phyloP scores from a whole-genome alignment of 495 filamentous ascomycete genomes.

The Chlorociboria aeruginascens region DNA sequence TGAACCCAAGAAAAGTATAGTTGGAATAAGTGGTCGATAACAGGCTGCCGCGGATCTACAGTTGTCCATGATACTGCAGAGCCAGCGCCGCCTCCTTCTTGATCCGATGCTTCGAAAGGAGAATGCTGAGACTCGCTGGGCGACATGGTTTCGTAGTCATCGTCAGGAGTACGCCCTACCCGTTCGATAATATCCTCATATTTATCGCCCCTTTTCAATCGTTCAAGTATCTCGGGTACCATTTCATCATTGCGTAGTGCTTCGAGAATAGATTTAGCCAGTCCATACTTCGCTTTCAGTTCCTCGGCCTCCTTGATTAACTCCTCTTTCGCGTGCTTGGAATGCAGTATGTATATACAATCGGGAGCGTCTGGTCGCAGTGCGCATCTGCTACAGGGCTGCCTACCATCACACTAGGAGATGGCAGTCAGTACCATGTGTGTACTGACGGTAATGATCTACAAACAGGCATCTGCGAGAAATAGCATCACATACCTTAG shows the following conservation, averaged over 20 bases:
- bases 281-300: conserved; percentile 18
- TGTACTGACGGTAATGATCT: background rate
- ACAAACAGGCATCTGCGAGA: too few relatives aligned
- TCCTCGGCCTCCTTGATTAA: conserved; percentile 19
- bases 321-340: conserved; percentile 21
- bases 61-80: conserved; percentile 22
- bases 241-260: conserved; percentile 23
- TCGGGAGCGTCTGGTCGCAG: conserved; percentile 12
- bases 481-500: conserved; percentile 15
- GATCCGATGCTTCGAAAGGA: conserved; percentile 15
- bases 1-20: conserved; percentile 34
- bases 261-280: conserved; percentile 22
- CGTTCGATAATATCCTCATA: conserved; percentile 25
- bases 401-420: conserved; percentile 17
- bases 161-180: conserved; percentile 19
- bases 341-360: conserved; percentile 19
- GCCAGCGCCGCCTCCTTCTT: conserved; percentile 14
- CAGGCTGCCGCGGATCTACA: conserved; percentile 19
- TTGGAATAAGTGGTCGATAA: conserved; percentile 28
- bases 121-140: conserved; percentile 14
- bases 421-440: conserved; percentile 1
- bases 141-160: conserved; percentile 12
- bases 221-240: conserved; percentile 24
- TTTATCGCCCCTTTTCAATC: conserved; percentile 21
- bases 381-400: conserved; percentile 18